Evolutionary conservation across 495 filamentous ascomycete genomes (phyloP).

Genomic region (Podospora bellae-mahoneyi): DNA sequence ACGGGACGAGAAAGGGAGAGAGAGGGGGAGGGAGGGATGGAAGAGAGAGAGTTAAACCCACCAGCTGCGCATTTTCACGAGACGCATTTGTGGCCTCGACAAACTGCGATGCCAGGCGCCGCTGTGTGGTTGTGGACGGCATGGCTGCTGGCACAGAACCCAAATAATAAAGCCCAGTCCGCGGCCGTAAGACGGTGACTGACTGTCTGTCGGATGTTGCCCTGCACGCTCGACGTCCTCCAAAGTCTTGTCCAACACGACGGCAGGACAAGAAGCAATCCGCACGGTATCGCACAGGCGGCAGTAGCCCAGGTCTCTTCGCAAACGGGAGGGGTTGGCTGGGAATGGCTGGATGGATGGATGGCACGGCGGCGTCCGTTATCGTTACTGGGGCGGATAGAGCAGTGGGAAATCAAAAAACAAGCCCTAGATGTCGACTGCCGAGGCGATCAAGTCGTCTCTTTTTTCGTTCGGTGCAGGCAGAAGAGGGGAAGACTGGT

Average conservation of each 20-base stretch:
- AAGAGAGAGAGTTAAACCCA: conserved; percentile 31
- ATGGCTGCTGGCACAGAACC: neutral
- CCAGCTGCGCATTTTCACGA: conserved; percentile 50
- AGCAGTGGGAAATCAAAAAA: neutral
- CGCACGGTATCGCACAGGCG: neutral
- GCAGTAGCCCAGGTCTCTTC: neutral
- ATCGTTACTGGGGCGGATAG: neutral
- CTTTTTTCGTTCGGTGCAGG: neutral
- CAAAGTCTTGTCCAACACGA: neutral
- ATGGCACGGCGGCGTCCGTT: neutral
- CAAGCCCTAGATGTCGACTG: neutral
- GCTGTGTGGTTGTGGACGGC: conserved; percentile 43
- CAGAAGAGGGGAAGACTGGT: neutral
- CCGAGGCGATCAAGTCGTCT: neutral
- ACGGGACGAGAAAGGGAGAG: conserved; percentile 8
- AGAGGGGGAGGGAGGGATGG: too few relatives aligned
- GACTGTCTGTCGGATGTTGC: neutral
- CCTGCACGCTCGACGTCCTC: neutral
- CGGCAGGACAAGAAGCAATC: neutral
- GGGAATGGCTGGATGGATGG: too few relatives aligned
- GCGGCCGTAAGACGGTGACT: neutral
- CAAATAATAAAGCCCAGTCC: neutral
- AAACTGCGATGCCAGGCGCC: conserved; percentile 50
- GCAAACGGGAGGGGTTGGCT: neutral
- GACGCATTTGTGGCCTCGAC: conserved; percentile 50